Evolutionary conservation across 331 rosid species (phyloP).

Genomic region (Rhamnella rubrinervis): DNA sequence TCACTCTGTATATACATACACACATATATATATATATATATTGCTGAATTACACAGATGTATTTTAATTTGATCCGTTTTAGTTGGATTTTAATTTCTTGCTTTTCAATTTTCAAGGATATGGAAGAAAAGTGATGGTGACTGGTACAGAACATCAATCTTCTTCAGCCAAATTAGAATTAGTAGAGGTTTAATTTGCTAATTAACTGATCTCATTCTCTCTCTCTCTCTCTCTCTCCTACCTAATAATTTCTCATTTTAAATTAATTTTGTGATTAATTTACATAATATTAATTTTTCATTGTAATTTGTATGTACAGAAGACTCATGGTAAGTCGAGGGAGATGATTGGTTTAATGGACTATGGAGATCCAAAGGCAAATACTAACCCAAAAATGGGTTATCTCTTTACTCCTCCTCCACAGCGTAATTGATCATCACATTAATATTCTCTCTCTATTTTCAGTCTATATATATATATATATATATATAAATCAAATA

Average conservation of each 20-base stretch:
- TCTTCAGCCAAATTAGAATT: conserved; percentile 10
- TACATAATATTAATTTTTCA: too few relatives aligned
- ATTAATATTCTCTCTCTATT: neutral
- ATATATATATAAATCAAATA: neutral
- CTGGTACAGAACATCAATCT: conserved; percentile 12
- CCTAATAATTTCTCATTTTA: too few relatives aligned
- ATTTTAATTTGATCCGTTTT: neutral
- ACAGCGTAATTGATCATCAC: neutral
- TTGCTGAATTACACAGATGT: too few relatives aligned
- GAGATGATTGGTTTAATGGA: conserved; percentile 42
- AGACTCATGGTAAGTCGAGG: conserved; percentile 19
- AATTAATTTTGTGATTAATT: too few relatives aligned
- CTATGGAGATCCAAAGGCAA: conserved; percentile 69
- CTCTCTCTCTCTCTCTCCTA: too few relatives aligned
- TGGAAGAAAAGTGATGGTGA: conserved; percentile 39
- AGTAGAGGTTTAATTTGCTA: conserved; percentile 8
- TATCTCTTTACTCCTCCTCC: conserved; percentile 55
- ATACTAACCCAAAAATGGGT: conserved; percentile 62
- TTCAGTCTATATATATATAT: neutral
- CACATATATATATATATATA: neutral
- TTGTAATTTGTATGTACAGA: conserved; percentile 26
- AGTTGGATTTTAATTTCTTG: neutral
- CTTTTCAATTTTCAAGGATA: conserved; percentile 40
- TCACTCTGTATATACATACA: neutral
- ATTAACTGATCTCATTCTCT: too few relatives aligned